Conservation (phyloP, 495 filamentous ascomycete genomes). For the Aspergillus sparsus region DNA sequence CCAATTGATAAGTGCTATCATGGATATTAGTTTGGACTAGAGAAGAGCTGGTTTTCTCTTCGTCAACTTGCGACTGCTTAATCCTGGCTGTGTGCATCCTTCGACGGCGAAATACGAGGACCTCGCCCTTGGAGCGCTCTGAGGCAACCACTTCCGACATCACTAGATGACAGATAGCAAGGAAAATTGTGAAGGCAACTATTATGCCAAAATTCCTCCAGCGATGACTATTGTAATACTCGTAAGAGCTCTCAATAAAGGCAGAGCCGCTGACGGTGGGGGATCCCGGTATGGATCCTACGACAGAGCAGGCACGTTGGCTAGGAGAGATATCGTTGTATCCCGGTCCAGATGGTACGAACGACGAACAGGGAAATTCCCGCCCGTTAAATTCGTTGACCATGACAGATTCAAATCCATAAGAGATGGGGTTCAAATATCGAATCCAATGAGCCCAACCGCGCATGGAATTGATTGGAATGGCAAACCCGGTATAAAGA, state of each 20-base stretch:
- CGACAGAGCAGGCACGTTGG: slow-evolving; percentile 45
- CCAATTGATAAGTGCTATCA: slow-evolving; percentile 1
- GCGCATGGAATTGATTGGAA: slow-evolving; percentile 36
- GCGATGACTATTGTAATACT: slow-evolving; percentile 50
- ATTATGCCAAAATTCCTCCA: slow-evolving; percentile 66
- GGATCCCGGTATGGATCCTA: slow-evolving; percentile 49
- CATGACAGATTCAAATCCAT: slow-evolving; percentile 41
- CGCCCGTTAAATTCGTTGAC: slow-evolving; percentile 56
- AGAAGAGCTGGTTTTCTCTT: slow-evolving; percentile 11
- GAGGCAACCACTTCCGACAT: slow-evolving; percentile 2
- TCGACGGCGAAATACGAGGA: slow-evolving; percentile 42
- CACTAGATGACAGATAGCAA: neutral
- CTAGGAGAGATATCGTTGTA: slow-evolving; percentile 21
- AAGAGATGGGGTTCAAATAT: slow-evolving; percentile 69
- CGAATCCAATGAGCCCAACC: slow-evolving; percentile 42
- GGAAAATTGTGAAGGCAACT: slow-evolving; percentile 31
- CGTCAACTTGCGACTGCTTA: slow-evolving; percentile 18
- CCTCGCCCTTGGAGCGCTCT: slow-evolving; percentile 32
- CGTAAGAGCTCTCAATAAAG: slow-evolving; percentile 50
- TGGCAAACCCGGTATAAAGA: slow-evolving; percentile 39
- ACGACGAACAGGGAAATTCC: slow-evolving; percentile 55
- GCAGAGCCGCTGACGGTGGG: slow-evolving; percentile 43
- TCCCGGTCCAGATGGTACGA: slow-evolving; percentile 49
- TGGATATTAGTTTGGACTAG: neutral
- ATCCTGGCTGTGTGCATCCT: slow-evolving; percentile 19